Conservation (phyloP, 2,329 filamentous ascomycete genomes). For the Diaporthe sp. region DNA sequence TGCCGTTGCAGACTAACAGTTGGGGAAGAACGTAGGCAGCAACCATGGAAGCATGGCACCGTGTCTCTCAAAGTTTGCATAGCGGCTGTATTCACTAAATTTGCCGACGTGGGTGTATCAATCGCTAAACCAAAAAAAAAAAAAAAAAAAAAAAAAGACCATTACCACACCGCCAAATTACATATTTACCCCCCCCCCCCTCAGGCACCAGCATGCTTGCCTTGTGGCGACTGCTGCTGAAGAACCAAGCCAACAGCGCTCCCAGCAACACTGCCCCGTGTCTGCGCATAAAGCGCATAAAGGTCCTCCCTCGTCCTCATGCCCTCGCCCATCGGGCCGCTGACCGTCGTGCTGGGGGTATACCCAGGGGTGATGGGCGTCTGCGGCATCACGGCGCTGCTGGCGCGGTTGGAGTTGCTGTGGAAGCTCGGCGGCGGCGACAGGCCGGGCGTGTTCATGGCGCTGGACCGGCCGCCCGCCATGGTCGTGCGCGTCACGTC, state of each 20-base stretch:
- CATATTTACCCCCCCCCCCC: neutral
- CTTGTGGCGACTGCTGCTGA: conserved; percentile 7
- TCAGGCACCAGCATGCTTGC: neutral
- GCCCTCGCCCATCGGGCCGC: neutral
- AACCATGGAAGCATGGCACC: neutral
- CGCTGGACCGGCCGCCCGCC: conserved; percentile 19
- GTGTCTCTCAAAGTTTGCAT: neutral
- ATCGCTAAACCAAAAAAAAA: conserved; percentile 15
- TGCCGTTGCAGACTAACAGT: too few relatives aligned
- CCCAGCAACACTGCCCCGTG: neutral
- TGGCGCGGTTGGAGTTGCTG: neutral
- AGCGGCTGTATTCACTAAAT: neutral
- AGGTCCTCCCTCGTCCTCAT: neutral
- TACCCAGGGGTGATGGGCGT: neutral
- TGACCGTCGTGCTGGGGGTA: too few relatives aligned
- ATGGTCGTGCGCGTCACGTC: conserved; percentile 26
- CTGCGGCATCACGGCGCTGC: neutral
- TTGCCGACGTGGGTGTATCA: neutral
- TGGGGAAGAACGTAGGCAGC: neutral
- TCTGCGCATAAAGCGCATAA: conserved; percentile 3
- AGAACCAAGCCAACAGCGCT: neutral
- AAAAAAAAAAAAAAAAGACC: neutral
- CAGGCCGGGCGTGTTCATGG: neutral
- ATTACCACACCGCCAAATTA: conserved; percentile 5
- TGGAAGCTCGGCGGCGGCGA: conserved; percentile 17